These are phyloP conservation scores for Clonostachys sp. DNA, from an alignment of 2,329 filamentous ascomycete genomes.

Conservation along the genomic window DNA sequence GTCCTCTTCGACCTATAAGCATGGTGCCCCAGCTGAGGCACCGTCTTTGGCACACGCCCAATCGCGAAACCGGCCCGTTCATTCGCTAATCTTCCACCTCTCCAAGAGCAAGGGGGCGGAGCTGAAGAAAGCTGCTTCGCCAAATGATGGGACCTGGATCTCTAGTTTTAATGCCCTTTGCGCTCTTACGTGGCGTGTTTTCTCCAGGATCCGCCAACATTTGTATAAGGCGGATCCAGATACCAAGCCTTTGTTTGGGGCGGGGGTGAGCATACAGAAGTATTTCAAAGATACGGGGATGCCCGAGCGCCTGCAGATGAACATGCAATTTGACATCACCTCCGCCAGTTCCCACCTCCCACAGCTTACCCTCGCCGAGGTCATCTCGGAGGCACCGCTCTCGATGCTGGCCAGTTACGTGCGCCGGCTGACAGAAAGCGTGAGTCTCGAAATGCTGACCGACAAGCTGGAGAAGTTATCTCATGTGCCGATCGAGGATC, in stretches of 20 bases:
- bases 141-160: conserved; percentile 28
- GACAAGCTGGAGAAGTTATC: conserved; percentile 18
- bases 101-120: conserved; percentile 33
- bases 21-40: background rate
- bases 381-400: conserved; percentile 28
- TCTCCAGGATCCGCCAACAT: conserved; percentile 24
- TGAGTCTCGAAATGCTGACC: conserved; percentile 20
- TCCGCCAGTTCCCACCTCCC: conserved; percentile 15
- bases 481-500: conserved; percentile 20
- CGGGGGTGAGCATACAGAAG: conserved; percentile 29
- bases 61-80: conserved; percentile 4
- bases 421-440: conserved; percentile 25
- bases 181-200: conserved; percentile 32
- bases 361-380: conserved; percentile 20
- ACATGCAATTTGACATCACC: conserved; percentile 19
- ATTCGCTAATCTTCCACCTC: conserved; percentile 31
- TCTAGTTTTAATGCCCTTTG: conserved; percentile 37
- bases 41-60: background rate
- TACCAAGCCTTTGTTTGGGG: conserved; percentile 19
- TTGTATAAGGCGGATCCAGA: conserved; percentile 22
- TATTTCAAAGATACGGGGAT: conserved; percentile 22
- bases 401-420: conserved; percentile 26
- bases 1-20: background rate
- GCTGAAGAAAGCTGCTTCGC: conserved; percentile 28
- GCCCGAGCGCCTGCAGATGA: conserved; percentile 27